Evolutionary conservation across 768 basidiomycete species (phyloP).

Genomic region (Rhodotorula graminis): DNA sequence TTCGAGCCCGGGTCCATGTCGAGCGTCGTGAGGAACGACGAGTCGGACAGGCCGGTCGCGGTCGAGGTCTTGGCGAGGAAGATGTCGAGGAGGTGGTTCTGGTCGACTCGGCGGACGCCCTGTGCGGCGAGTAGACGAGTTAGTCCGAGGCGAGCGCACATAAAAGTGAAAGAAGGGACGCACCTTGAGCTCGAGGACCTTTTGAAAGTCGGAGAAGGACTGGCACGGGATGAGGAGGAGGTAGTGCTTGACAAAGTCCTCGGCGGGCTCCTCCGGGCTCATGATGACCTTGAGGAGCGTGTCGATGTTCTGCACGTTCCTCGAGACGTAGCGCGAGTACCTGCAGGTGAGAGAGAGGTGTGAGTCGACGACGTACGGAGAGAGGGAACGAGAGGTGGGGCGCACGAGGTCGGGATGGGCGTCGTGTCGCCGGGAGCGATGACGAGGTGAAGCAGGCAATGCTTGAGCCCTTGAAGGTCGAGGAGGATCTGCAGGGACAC

Average conservation of each 20-base stretch:
- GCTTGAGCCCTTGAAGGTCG: conserved; percentile 81
- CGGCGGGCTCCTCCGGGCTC: conserved; percentile 88
- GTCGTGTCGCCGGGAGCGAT: conserved; percentile 36
- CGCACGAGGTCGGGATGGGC: conserved; percentile 43
- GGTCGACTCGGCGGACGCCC: conserved; percentile 77
- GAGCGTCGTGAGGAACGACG: conserved; percentile 84
- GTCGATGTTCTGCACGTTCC: conserved; percentile 75
- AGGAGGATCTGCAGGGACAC: conserved; percentile 62
- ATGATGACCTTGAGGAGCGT: conserved; percentile 92
- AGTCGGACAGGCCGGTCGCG: conserved; percentile 76
- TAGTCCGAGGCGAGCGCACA: not conserved
- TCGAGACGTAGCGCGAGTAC: conserved; percentile 74
- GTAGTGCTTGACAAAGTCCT: conserved; percentile 93
- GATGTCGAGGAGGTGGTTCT: conserved; percentile 82
- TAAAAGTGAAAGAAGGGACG: not conserved
- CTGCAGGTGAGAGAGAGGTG: conserved; percentile 51
- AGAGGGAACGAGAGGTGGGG: not conserved
- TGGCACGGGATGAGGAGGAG: conserved; percentile 88
- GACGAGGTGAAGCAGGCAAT: conserved; percentile 74
- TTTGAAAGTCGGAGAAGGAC: conserved; percentile 96
- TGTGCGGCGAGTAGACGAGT: conserved; percentile 43
- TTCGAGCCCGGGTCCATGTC: conserved; percentile 78
- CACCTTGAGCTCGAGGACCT: conserved; percentile 55
- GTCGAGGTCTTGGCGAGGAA: conserved; percentile 92
- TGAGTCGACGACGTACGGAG: not conserved